phyloP scores from a whole-genome alignment of 257 asterid species.

The Fraxinus quadrangulata region DNA sequence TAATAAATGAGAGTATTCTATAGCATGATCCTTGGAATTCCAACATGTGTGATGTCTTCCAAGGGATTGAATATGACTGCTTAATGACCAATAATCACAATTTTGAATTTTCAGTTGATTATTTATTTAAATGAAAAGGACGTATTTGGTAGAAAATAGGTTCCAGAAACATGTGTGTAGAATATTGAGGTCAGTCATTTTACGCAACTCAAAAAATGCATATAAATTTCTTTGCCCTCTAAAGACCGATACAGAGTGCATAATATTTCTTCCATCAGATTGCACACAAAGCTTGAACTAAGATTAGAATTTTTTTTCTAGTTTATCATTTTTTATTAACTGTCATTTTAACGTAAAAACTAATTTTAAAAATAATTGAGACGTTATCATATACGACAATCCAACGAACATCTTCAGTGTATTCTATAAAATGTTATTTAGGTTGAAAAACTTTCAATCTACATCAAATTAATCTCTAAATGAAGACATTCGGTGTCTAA shows the following conservation, averaged over 20 bases:
- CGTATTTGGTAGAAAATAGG: neutral
- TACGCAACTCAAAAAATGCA: neutral
- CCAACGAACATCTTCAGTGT: too few species aligned
- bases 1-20: neutral
- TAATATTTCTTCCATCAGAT: constrained; percentile 1
- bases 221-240: neutral
- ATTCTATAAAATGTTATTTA: too few species aligned
- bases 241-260: neutral
- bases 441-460: too few species aligned
- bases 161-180: neutral
- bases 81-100: neutral
- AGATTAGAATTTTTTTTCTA: neutral
- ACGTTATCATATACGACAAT: too few species aligned
- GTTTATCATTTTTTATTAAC: too few species aligned
- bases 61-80: neutral
- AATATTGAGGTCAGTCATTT: neutral
- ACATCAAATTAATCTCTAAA: too few species aligned
- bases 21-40: neutral
- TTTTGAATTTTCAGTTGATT: neutral
- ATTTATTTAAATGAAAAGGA: neutral
- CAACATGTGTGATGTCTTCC: neutral
- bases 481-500: too few species aligned
- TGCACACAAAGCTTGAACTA: neutral
- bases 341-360: too few species aligned
- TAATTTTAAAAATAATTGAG: too few species aligned